Conservation (phyloP, 176 grass and related monocot genomes). For the Eleusine coracana region DNA sequence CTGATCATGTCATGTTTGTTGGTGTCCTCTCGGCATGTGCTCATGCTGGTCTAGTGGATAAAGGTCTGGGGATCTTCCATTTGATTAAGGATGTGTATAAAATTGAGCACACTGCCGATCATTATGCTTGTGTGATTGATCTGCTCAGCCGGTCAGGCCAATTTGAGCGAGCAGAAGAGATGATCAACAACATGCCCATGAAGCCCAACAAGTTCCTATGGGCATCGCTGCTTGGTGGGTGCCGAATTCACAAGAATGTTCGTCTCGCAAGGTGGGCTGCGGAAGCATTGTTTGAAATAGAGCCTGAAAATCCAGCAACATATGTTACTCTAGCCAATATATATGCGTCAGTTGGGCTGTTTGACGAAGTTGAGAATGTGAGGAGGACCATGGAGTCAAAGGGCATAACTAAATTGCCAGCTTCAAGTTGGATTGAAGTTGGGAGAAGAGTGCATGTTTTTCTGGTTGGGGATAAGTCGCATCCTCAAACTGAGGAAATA, state of each 20-base stretch:
- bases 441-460: constrained; percentile 69
- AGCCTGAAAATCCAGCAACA: constrained; percentile 79
- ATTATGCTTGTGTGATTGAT: constrained; percentile 84
- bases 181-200: constrained; percentile 60
- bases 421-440: constrained; percentile 72
- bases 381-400: constrained; percentile 64
- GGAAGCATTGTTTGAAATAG: constrained; percentile 74
- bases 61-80: constrained; percentile 66
- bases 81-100: constrained; percentile 58
- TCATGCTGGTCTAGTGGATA: constrained; percentile 77
- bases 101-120: constrained; percentile 66
- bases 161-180: constrained; percentile 64
- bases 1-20: constrained; percentile 73
- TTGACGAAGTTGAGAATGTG: constrained; percentile 65
- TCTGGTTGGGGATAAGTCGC: constrained; percentile 59
- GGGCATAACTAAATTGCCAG: constrained; percentile 66
- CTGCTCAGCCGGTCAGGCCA: constrained; percentile 67
- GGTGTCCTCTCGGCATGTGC: constrained; percentile 76
- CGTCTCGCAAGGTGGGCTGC: constrained; percentile 54
- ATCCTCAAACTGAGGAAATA: constrained; percentile 62
- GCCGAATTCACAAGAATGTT: constrained; percentile 73
- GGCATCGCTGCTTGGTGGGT: constrained; percentile 80
- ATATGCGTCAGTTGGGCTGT: constrained; percentile 59
- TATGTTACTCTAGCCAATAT: constrained; percentile 88
- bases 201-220: constrained; percentile 86